These are phyloP conservation scores for Maudiozyma barnettii DNA, from an alignment of 805 yeast genomes.

Conservation along the genomic window DNA sequence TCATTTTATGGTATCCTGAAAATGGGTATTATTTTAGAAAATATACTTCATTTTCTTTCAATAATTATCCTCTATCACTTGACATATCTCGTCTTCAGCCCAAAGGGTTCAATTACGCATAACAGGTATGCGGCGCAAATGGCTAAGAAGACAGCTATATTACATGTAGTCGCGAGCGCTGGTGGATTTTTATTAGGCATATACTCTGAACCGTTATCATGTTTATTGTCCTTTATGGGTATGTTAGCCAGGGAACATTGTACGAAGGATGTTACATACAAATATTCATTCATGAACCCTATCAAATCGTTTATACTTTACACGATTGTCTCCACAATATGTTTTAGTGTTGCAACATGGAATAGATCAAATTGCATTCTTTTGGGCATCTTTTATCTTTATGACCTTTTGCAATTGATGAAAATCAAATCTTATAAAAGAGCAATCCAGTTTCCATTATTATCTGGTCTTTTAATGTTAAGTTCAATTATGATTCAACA, in stretches of 20 bases:
- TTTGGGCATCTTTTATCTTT: slow-evolving; percentile 56
- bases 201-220: slow-evolving; percentile 69
- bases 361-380: slow-evolving; percentile 71
- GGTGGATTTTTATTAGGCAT: slow-evolving; percentile 68
- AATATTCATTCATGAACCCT: neutral
- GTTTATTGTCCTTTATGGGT: slow-evolving; percentile 49
- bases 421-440: slow-evolving; percentile 10
- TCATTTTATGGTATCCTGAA: slow-evolving; percentile 37
- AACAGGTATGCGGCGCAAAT: slow-evolving; percentile 12
- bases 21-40: slow-evolving; percentile 41
- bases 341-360: slow-evolving; percentile 48
- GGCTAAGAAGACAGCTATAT: slow-evolving; percentile 32
- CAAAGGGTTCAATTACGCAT: neutral
- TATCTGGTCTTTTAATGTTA: slow-evolving; percentile 51
- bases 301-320: slow-evolving; percentile 13
- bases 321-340: slow-evolving; percentile 19
- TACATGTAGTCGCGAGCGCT: slow-evolving; percentile 62
- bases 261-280: neutral
- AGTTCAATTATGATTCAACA: slow-evolving; percentile 34
- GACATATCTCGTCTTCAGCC: slow-evolving; percentile 33
- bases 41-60: slow-evolving; percentile 42
- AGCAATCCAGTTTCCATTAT: slow-evolving; percentile 28
- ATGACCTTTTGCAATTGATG: slow-evolving; percentile 37
- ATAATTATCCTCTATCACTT: slow-evolving; percentile 40
- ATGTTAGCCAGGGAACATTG: slow-evolving; percentile 40